A percentile compares a stretch with the other conserved stretches of the same genome.
phyloP scores from a whole-genome alignment of 371 early-diverging fungal species.

The Rhizopus sp. region DNA sequence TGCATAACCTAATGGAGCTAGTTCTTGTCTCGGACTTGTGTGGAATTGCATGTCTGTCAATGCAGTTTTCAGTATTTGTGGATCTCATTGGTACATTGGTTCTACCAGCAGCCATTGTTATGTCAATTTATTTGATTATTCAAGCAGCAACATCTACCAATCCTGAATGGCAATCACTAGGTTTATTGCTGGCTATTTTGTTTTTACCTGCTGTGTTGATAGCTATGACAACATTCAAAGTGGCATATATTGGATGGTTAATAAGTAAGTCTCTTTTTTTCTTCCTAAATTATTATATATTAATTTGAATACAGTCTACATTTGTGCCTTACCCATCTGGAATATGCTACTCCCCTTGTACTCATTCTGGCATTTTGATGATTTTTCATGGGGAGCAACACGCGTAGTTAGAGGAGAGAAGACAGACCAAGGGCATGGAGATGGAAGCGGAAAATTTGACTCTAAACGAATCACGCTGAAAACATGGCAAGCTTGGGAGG shows the following conservation, averaged over 20 bases:
- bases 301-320: conserved; percentile 36
- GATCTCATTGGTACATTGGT: conserved; percentile 97
- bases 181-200: conserved; percentile 67
- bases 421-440: conserved; percentile 63
- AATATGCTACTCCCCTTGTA: conserved; percentile 90
- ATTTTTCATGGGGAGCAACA: conserved; percentile 89
- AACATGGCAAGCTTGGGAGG: conserved; percentile 76
- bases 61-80: conserved; percentile 97
- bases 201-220: conserved; percentile 88
- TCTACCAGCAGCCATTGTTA: conserved; percentile 91
- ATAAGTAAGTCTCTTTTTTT: conserved; percentile 48
- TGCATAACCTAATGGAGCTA: conserved; percentile 96
- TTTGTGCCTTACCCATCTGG: conserved; percentile 87
- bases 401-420: conserved; percentile 66
- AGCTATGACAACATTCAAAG: conserved; percentile 76
- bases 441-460: conserved; percentile 70
- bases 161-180: conserved; percentile 70
- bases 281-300: neutral
- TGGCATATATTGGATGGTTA: conserved; percentile 80
- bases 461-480: conserved; percentile 65
- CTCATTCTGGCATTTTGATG: conserved; percentile 94
- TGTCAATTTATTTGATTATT: conserved; percentile 82
- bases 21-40: conserved; percentile 93
- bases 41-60: conserved; percentile 97
- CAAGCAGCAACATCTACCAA: conserved; percentile 48